Evolutionary conservation across 2,329 filamentous ascomycete genomes (phyloP).

Genomic region (Helotiales sp.): DNA sequence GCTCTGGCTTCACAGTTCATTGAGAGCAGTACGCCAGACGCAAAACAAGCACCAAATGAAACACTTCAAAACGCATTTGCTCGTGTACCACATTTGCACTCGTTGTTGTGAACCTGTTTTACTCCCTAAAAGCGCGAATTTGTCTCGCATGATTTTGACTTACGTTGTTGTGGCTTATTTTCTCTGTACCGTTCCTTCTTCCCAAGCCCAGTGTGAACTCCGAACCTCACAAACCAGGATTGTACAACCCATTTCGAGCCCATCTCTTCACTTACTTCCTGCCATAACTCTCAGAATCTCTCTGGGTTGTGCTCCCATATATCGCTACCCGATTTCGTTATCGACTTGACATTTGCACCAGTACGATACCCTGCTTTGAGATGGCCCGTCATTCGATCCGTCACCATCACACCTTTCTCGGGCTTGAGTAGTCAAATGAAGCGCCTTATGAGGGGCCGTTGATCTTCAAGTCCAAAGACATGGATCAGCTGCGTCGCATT

Average conservation of each 20-base stretch:
- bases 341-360: neutral
- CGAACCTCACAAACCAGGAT: neutral
- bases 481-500: conserved; percentile 26
- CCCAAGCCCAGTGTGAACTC: neutral
- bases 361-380: conserved; percentile 13
- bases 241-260: conserved; percentile 36
- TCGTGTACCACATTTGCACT: no score
- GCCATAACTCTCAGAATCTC: conserved; percentile 33
- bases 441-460: conserved; percentile 31
- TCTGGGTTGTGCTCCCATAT: conserved; percentile 30
- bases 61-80: conserved; percentile 5
- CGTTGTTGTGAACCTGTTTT: no score
- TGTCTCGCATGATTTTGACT: no score
- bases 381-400: conserved; percentile 24
- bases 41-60: neutral
- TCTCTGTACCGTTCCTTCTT: neutral
- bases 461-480: conserved; percentile 42
- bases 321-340: conserved; percentile 5
- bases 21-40: conserved; percentile 2
- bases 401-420: conserved; percentile 15
- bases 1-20: conserved; percentile 10
- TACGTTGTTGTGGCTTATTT: no score
- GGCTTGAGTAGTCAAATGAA: conserved; percentile 32
- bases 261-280: conserved; percentile 30
- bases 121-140: no score